phyloP scores from a whole-genome alignment of 2,329 filamentous ascomycete species.

The Nannizziopsis barbatae region DNA sequence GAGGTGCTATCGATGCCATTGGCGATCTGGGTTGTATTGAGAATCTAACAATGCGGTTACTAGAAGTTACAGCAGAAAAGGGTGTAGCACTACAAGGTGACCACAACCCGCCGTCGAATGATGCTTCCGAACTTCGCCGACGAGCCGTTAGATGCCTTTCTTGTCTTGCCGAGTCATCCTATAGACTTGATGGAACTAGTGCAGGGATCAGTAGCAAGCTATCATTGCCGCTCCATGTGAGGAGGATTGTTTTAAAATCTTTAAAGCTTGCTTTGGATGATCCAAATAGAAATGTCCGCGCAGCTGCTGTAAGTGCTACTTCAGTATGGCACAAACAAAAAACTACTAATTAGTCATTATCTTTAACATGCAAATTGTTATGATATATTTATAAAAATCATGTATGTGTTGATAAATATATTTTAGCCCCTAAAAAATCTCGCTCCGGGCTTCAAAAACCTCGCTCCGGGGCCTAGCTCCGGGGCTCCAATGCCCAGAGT shows the following conservation, averaged over 20 bases:
- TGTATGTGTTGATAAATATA: too few relatives aligned
- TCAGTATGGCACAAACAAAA: conserved; percentile 49
- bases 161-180: conserved; percentile 23
- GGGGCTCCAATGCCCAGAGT: too few relatives aligned
- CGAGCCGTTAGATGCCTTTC: conserved; percentile 31
- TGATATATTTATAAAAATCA: too few relatives aligned
- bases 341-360: too few relatives aligned
- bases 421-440: too few relatives aligned
- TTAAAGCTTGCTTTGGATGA: conserved; percentile 50
- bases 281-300: conserved; percentile 49
- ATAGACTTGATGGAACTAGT: conserved; percentile 7
- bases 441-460: too few relatives aligned
- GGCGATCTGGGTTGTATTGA: conserved; percentile 45
- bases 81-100: too few relatives aligned
- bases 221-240: conserved; percentile 45
- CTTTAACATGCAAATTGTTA: too few relatives aligned
- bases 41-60: conserved; percentile 46
- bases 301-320: conserved; percentile 51
- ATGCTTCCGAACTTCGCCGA: conserved; percentile 24
- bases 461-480: too few relatives aligned
- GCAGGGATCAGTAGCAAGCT: conserved; percentile 20
- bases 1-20: conserved; percentile 43
- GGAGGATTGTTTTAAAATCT: conserved; percentile 46
- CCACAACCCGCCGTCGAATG: too few relatives aligned
- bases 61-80: conserved; percentile 24